phyloP scores from a whole-genome alignment of 139 green algal genomes.

The Nannochloris sp. region DNA sequence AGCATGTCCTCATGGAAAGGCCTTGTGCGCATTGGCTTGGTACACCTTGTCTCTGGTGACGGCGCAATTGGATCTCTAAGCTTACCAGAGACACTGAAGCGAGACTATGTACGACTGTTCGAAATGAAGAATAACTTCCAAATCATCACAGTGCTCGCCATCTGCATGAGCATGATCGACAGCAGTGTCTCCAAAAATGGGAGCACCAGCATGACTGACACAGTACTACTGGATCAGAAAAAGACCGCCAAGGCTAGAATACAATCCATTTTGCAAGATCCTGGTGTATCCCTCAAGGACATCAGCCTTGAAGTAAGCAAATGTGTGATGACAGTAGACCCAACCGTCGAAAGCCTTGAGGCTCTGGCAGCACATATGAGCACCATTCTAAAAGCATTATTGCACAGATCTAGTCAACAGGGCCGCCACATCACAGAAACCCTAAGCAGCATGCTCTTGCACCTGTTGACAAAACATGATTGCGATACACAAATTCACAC shows the following conservation, averaged over 20 bases:
- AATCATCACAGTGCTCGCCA: conserved; percentile 48
- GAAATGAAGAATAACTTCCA: conserved; percentile 63
- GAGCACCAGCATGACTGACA: no score
- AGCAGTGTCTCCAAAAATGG: conserved; percentile 19
- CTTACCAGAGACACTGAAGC: conserved; percentile 50
- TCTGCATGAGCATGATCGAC: conserved; percentile 47
- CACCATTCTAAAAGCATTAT: background rate
- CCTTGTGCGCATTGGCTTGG: conserved; percentile 47
- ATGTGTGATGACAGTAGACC: background rate
- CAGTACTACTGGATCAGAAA: background rate
- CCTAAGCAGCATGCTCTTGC: background rate
- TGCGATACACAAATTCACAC: no score
- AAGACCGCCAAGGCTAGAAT: conserved; percentile 34
- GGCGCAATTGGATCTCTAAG: conserved; percentile 16
- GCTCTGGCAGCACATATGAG: background rate
- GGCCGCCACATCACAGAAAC: background rate
- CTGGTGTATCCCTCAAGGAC: conserved; percentile 38
- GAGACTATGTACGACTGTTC: conserved; percentile 49
- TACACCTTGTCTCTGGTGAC: conserved; percentile 42
- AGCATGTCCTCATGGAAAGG: conserved; percentile 35
- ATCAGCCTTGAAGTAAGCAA: background rate
- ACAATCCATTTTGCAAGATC: conserved; percentile 47
- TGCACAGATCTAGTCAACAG: background rate
- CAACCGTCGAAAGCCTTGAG: background rate
- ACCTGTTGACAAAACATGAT: no score